Base-by-base conservation (phyloP, 148 eudicot species). In the Silene conica region DNA sequence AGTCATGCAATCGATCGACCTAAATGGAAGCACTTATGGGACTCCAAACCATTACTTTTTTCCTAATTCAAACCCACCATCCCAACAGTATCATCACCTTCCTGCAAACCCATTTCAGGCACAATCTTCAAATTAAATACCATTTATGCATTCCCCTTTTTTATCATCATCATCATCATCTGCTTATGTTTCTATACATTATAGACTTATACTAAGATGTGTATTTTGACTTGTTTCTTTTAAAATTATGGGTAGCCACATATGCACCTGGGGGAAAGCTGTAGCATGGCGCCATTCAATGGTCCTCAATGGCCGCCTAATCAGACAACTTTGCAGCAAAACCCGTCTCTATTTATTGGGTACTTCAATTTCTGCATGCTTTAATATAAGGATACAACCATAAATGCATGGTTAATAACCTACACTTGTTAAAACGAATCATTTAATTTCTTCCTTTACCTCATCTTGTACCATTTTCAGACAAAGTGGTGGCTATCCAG, bases 231-330 rank as follows among this genome's bases (percentile, higher is more conserved):
- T 48, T 38, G 18, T 3, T 72, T 10, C 14, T 21, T 12, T 21
- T 41, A 5, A 3, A 2, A 9, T 19, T 25, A 65, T 69, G 70
- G 20, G 38, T 57, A 74, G 74, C 59, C 52, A 67, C 67, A 64
- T 63, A 56, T 63, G 74, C 71, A 25, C 19, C 34, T 22, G 6
- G 82, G 62, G 45, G 74, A 56, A 62, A 75, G 14, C 61, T 43
- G 66, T 20, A 45, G 61, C 23, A 20, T 43, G n/a, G 21, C 72
- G 52, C 57, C 6, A 14, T 63, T 41, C 20, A 45, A 26, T 13
- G 12, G 11, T 65, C 70, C 8, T 7, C 78, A 55, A 11, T 71
- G 79, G 79, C 55, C 26, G 79, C 55, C 26, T 71, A 52, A 80
- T 59, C 75, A 69, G 61, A 59, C 12, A 14, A 25, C 10, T 57